Evolutionary conservation across 2,329 filamentous ascomycete genomes (phyloP).

Genomic region (Ceratocystis colombiana): DNA sequence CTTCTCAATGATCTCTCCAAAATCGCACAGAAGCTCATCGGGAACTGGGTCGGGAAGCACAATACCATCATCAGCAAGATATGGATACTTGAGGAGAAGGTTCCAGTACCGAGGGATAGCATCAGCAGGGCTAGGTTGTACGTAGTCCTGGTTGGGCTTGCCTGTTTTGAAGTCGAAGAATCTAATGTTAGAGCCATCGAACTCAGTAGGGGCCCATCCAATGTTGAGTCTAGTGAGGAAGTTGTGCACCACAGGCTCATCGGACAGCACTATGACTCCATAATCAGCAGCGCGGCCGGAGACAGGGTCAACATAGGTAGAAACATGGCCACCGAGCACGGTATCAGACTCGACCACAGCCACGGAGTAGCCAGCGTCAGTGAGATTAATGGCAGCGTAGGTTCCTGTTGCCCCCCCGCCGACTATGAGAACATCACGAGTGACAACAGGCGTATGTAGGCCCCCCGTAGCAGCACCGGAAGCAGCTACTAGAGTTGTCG

Average conservation of each 20-base stretch:
- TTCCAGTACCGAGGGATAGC: constrained; percentile 12
- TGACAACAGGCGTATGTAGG: constrained; percentile 30
- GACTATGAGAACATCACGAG: constrained; percentile 61
- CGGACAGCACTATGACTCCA: constrained; percentile 59
- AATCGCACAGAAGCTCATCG: constrained; percentile 37
- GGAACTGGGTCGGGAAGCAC: constrained; percentile 38
- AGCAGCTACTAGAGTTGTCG: neutral
- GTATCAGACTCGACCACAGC: constrained; percentile 61
- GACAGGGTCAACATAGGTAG: constrained; percentile 61
- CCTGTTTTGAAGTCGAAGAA: constrained; percentile 21
- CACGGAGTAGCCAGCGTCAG: constrained; percentile 58
- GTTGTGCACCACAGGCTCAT: constrained; percentile 68
- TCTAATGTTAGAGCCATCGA: neutral
- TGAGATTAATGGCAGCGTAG: constrained; percentile 61
- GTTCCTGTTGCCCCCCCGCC: constrained; percentile 61
- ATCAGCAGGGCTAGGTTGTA: neutral
- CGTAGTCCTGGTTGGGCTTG: constrained; percentile 1
- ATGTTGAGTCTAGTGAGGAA: constrained; percentile 66
- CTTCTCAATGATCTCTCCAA: constrained; percentile 37
- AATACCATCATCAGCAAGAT: constrained; percentile 18
- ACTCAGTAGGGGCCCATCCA: neutral
- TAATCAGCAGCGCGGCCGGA: constrained; percentile 64
- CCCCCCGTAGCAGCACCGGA: constrained; percentile 21
- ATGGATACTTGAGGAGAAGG: constrained; percentile 17
- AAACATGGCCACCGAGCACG: constrained; percentile 64